Evolutionary conservation across 345 rosid genomes (phyloP), one percentile per base, ranked within the genome.

Genomic region (Turritis glabra): DNA sequence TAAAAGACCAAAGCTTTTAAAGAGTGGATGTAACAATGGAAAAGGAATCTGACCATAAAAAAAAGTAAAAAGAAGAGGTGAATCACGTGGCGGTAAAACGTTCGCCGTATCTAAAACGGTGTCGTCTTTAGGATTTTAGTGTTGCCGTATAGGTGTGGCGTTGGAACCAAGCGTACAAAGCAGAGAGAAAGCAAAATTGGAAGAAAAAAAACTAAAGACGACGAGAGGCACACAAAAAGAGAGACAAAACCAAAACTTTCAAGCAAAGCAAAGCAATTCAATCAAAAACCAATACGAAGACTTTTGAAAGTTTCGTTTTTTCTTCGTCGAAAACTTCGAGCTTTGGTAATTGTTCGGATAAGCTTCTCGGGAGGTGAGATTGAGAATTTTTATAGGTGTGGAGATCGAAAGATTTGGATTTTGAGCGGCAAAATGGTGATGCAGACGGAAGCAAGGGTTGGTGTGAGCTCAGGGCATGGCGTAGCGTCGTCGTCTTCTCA

Each of bases 381-480:
- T 58, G 37, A 40, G 27, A 27, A 27, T 54, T 47, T 69, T 54
- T 27, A 13, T 23, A 27, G 21, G 50, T 2, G 5, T 13, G 5
- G 10, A 12, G 10, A 75, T 26, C 15, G 47, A 50, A 50, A 14
- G 62, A 40, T 61, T 41, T 40, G 58, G 74, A 68, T 17, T 71
- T 40, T 40, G 46, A 17, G 46, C 17, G 46, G 17, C 17, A 18
- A 44, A 56, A 77, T 78, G 75, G 84, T 71, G 79, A 89, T 92
- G 95, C 95, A 87, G 82, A 92, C 96, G 55, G 95, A 89, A 33
- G 89, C 98, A 21, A 86, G 91, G 72, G 90, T 90, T 52, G 90
- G 91, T 12, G 90, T 92, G 25, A 82, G 85, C 79, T 77, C 90
- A 46, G 88, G 90, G 13, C 86, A 85, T 23, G 85, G 88, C 52